Evolutionary conservation across 805 yeast species (phyloP), one percentile per base, ranked within the genome.

Genomic region (Pichia paraexigua): DNA sequence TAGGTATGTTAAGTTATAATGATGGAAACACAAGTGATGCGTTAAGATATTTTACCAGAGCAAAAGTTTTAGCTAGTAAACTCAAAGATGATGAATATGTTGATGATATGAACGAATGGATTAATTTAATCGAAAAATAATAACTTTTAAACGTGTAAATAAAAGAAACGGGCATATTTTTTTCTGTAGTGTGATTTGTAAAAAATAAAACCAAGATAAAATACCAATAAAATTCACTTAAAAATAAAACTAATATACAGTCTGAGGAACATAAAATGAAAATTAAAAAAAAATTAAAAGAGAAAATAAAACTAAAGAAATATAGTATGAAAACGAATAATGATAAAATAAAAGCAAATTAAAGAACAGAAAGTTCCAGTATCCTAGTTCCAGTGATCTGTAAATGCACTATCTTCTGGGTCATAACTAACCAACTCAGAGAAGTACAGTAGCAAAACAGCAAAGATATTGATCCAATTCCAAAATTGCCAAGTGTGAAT

Each of bases 401-500:
- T 60, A 32, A 67, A 56, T 20, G 67, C 60, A 52, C 62, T 65
- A 51, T 67, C 71, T 47, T 63, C 68, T 8, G 67, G 67, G 44
- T 66, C 64, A 50, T 63, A 65, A 50, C 65, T 63, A 20, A 82
- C 67, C 53, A 92, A 72, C 69, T 92, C 99, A 45, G 86, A 73
- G 30, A 85, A 82, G 67, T 92, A 92, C 27, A 94, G 72, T n/a
- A 81, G 71, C 51, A 94, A 70, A 12, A 95, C 86, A 49, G 85
- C 77, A 58, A 85, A 82, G 73, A 92, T 87, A 64, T 92, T 92
- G 53, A 87, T 79, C 98, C 98, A 92, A 61, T 91, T 88, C 98
- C 99, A 92, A 64, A 94, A 87, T 61, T 89, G 90, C 88, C 95
- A 86, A n/a, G 96, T 85, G 63, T 83, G 81, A 27, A 77, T 62